These are phyloP conservation scores for Bipolaris cookei DNA, from an alignment of 2,329 filamentous ascomycete species.

Conservation along the genomic window DNA sequence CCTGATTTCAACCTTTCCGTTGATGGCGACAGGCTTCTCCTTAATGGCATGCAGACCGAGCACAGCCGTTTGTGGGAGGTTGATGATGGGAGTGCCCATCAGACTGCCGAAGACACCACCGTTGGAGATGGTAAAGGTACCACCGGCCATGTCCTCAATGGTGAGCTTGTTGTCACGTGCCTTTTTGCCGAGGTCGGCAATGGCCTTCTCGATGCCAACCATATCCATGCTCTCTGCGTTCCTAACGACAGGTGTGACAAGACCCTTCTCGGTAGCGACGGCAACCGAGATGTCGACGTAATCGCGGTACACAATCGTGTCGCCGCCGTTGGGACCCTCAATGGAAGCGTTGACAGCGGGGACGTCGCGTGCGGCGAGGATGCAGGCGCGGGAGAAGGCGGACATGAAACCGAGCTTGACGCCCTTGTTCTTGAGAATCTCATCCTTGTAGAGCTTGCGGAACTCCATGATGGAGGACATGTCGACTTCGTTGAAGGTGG, in stretches of 20 bases:
- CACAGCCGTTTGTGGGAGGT: conserved; percentile 89
- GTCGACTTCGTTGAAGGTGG: conserved; percentile 99
- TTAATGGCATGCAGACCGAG: conserved; percentile 96
- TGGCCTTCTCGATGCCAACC: conserved; percentile 85
- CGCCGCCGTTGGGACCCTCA: conserved; percentile 90
- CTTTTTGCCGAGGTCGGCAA: conserved; percentile 96
- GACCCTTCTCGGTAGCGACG: conserved; percentile 94
- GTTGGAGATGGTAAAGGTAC: conserved; percentile 98
- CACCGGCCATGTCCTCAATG: conserved; percentile 98
- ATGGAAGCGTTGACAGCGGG: conserved; percentile 96
- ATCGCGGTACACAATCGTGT: conserved; percentile 97
- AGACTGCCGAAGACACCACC: conserved; percentile 95
- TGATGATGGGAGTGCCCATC: conserved; percentile 98
- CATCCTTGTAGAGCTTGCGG: conserved; percentile 96
- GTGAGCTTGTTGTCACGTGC: conserved; percentile 95
- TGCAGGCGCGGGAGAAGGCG: conserved; percentile 87
- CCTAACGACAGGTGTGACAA: conserved; percentile 94
- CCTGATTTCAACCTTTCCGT: conserved; percentile 92
- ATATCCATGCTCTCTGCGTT: conserved; percentile 90
- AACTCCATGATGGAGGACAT: conserved; percentile 99
- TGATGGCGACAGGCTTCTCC: conserved; percentile 85
- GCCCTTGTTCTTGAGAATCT: conserved; percentile 91
- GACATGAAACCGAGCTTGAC: conserved; percentile 99
- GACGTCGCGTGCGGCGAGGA: conserved; percentile 93
- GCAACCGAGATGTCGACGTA: conserved; percentile 98